Conservation (phyloP, 2,329 filamentous ascomycete species). For the Cytospora piceae region DNA sequence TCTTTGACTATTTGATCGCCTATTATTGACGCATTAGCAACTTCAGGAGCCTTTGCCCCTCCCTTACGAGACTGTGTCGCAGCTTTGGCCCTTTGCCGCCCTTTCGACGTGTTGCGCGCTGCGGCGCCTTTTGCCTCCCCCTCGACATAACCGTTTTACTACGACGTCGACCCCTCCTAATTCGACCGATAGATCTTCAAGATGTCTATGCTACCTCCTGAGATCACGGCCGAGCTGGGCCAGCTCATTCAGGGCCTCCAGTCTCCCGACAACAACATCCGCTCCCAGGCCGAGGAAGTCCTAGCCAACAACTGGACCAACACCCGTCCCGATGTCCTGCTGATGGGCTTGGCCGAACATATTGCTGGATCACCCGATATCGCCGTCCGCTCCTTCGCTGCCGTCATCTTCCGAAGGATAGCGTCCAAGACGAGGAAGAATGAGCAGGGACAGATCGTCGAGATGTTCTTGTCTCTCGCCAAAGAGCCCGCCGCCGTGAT, state of each 20-base stretch:
- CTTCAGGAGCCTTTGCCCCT: background rate
- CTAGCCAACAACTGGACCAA: slow-evolving; percentile 88
- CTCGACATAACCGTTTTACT: slow-evolving; percentile 19
- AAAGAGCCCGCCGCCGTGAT: slow-evolving; percentile 77
- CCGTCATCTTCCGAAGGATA: slow-evolving; percentile 93
- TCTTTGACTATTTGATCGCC: background rate
- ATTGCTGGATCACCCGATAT: slow-evolving; percentile 76
- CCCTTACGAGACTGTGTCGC: slow-evolving; percentile 17
- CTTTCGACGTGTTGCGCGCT: slow-evolving; percentile 28
- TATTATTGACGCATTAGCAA: background rate
- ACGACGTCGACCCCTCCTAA: slow-evolving; percentile 12
- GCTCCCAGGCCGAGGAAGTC: slow-evolving; percentile 86
- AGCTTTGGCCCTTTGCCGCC: slow-evolving; percentile 17
- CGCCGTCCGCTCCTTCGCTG: slow-evolving; percentile 86
- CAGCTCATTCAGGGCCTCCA: slow-evolving; percentile 88
- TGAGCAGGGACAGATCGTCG: slow-evolving; percentile 70
- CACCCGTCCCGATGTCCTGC: slow-evolving; percentile 78
- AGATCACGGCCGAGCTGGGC: slow-evolving; percentile 81
- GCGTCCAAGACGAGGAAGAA: slow-evolving; percentile 86
- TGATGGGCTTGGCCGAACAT: slow-evolving; percentile 95
- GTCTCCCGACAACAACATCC: slow-evolving; percentile 83
- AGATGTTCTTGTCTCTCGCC: slow-evolving; percentile 82
- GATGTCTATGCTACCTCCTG: slow-evolving; percentile 86
- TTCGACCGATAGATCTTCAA: slow-evolving; percentile 27
- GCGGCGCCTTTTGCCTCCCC: slow-evolving; percentile 29